Evolutionary conservation across 441 rosid genomes (phyloP), one percentile per base, ranked within the genome.

Genomic region (Erysimum cheiri): DNA sequence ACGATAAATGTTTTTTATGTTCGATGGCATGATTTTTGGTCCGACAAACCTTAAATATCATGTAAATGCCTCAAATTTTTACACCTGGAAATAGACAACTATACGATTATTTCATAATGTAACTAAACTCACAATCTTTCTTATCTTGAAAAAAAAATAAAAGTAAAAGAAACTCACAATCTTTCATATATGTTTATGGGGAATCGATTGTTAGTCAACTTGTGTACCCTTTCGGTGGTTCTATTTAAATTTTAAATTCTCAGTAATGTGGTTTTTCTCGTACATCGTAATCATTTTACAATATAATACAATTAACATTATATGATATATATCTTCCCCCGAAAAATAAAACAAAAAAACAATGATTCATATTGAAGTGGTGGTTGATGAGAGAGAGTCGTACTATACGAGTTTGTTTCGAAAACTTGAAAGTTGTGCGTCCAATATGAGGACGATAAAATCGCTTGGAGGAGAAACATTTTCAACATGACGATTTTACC

Each of bases 251-350:
- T 44, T 46, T 2, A 9, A 67, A 11, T 13, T 22, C 5, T 67
- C 3, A 14, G 12, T 9, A 22, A 11, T 8, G 8, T 64, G 14
- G 31, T 7, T 14, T 49, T 24, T 15, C 26, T 22, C 49, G 33
- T 50, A 49, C 60, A 39, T 70, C 17, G 26, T 71, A 53, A 61
- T 70, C 74, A 60, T 60, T 53, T 44, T 22, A 22, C 29, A 32
- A 28, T 56, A 32, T 8, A 26, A 46, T 43, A 24, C 60, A 53
- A 41, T 22, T 60, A 59, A 41, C 24, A 36, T 12, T n/a, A n/a
- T n/a, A n/a, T n/a, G n/a, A n/a, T 10, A 58, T 36, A 58, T 36
- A 58, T 58, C 11, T 33, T 11, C 28, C 9, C 1, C 24, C 4
- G 0, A 53, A 29, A 56, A 33, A 52, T n/a, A n/a, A n/a, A n/a